Evolutionary conservation across 768 basidiomycete species (phyloP), one percentile per base, ranked within the genome.

Genomic region (Cystofilobasidium macerans): DNA sequence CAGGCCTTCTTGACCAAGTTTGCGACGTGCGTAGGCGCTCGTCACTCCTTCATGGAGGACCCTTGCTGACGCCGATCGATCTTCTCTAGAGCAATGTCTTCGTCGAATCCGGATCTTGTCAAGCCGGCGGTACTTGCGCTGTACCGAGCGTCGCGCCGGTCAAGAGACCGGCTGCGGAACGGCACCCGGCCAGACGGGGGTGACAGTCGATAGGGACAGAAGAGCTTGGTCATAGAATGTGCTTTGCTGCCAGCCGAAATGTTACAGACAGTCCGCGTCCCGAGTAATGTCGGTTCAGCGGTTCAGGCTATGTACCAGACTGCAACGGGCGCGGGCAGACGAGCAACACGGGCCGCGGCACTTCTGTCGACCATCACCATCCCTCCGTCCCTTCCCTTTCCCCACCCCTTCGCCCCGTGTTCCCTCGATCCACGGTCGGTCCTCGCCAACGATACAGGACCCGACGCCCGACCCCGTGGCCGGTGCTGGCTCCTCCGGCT

Each of bases 1-100:
- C 77, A 82, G 20, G 81, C 80, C 62, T 91, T 97, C 77, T 71
- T 95, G 71, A 72, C 78, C 9, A 88, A 89, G 47, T 81, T 94
- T 56, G 84, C 82, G 60, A 81, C 73, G 93, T 95, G 74, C 72
- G 86, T 81, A n/a, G 8, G 2, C 36, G 13, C 30, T n/a, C 22
- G 35, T 20, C 33, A 16, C 24, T 18, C 51, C 14, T 11, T 14
- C n/a, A 14, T 40, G 3, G 12, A 32, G 18, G 30, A 57, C 13
- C 14, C 30, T 11, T 35, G 2, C 45, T 62, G 11, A 14, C 13
- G 54, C 38, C n/a, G 6, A 48, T 67, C 59, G 20, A 38, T 5
- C 16, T 67, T 30, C 18, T n/a, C 2, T 56, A 68, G 67, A 6
- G 54, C 61, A 8, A 43, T 68, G 43, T 57, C 67, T 4, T 54